phyloP scores from a whole-genome alignment of 2,329 filamentous ascomycete genomes.

The Ophiocordyceps camponoti-leonardi region DNA sequence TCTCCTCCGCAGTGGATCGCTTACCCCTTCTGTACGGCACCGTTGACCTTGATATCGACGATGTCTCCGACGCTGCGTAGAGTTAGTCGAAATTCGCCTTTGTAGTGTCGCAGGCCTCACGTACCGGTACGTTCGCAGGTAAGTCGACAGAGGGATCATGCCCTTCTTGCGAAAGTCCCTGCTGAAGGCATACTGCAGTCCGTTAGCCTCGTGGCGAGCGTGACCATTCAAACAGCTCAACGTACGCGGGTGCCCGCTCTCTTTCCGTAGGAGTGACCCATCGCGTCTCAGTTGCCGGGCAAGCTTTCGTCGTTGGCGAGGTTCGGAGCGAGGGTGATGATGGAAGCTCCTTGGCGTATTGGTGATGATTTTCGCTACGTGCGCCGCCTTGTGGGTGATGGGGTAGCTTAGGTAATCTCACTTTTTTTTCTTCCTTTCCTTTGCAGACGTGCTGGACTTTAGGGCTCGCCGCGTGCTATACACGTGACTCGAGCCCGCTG shows the following conservation, averaged over 20 bases:
- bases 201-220: slow-evolving; percentile 10
- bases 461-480: slow-evolving; percentile 11
- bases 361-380: slow-evolving; percentile 6
- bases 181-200: slow-evolving; percentile 67
- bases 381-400: slow-evolving; percentile 16
- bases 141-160: slow-evolving; percentile 83
- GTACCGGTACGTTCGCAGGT: slow-evolving; percentile 82
- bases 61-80: slow-evolving; percentile 76
- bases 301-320: slow-evolving; percentile 23
- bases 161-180: slow-evolving; percentile 91
- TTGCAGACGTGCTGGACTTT: slow-evolving; percentile 6
- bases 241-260: slow-evolving; percentile 70
- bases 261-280: slow-evolving; percentile 80
- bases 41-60: slow-evolving; percentile 97
- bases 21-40: slow-evolving; percentile 96
- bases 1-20: slow-evolving; percentile 11
- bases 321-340: slow-evolving; percentile 18
- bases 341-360: slow-evolving; percentile 12
- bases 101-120: slow-evolving; percentile 6
- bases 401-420: slow-evolving; percentile 17
- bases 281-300: slow-evolving; percentile 38
- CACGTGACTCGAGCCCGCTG: slow-evolving; percentile 12
- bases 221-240: slow-evolving; percentile 9
- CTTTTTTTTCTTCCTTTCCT: slow-evolving; percentile 9
- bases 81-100: slow-evolving; percentile 21